Evolutionary conservation across 2,329 filamentous ascomycete genomes (phyloP).

Genomic region (Colletotrichum lentis): DNA sequence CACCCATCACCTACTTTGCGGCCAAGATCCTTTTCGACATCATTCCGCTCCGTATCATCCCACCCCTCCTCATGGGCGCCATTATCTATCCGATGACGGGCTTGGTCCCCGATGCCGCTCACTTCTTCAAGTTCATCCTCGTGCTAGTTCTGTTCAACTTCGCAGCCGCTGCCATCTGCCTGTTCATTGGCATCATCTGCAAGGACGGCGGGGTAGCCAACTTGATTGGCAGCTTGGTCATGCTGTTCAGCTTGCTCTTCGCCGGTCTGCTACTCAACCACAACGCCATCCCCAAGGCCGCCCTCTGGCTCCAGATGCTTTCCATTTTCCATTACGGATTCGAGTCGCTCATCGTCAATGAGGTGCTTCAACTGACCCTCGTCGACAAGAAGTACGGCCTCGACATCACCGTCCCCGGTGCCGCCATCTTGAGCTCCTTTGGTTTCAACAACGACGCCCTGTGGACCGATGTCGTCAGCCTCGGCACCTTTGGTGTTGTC

Average conservation of each 20-base stretch:
- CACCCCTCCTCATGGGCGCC: conserved; percentile 91
- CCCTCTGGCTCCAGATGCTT: conserved; percentile 88
- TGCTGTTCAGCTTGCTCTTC: conserved; percentile 96
- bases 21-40: conserved; percentile 99
- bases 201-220: conserved; percentile 92
- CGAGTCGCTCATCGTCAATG: conserved; percentile 95
- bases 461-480: conserved; percentile 82
- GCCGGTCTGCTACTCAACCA: conserved; percentile 94
- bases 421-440: conserved; percentile 92
- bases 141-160: conserved; percentile 96
- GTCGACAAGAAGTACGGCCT: conserved; percentile 95
- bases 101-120: conserved; percentile 78
- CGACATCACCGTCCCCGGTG: conserved; percentile 94
- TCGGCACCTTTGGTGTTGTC: conserved; percentile 80
- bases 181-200: conserved; percentile 96
- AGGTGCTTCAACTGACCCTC: conserved; percentile 88
- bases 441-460: conserved; percentile 89
- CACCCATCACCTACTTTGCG: conserved; percentile 90
- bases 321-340: conserved; percentile 99
- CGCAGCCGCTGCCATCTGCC: conserved; percentile 88
- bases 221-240: conserved; percentile 90
- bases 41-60: conserved; percentile 89
- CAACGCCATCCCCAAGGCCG: conserved; percentile 84
- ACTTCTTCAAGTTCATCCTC: conserved; percentile 91
- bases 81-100: conserved; percentile 99